Base-by-base conservation (phyloP, 345 rosid species). In the Murraya koenigii region DNA sequence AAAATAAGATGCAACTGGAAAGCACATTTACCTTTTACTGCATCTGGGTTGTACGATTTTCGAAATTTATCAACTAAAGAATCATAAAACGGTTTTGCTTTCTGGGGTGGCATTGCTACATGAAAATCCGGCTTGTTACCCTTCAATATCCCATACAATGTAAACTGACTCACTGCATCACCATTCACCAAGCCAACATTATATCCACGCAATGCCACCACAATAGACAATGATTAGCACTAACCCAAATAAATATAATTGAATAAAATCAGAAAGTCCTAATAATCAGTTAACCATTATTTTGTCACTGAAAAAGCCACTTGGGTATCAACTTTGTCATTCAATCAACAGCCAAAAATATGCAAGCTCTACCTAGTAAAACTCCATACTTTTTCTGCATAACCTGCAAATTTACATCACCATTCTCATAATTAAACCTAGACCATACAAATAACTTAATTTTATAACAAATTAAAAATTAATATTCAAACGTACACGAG, bases 111-210 rank as follows among this genome's bases (percentile, higher is more conserved):
- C 98, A 95, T 93, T 0, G 98, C 99, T 30, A 92, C 90, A 63
- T 95, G 98, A 86, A 93, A 95, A 87, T 95, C 98, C 0, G 94
- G 98, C 89, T 93, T 95, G 92, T 95, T 95, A 72, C 99, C 99
- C 92, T 95, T 93, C 90, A 95, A 76, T 81, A 93, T 22, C 71
- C 97, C 98, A 82, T 90, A 95, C 80, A 95, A 80, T 62, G 97
- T 93, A 81, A 95, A 95, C 77, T 93, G 97, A 83, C 99, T 95
- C 70, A 92, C 98, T 95, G 91, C 61, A 82, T 38, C 73, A 78
- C 59, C 71, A 72, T 82, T 38, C 73, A 80, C 62, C 71, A 72
- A 39, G 60, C 63, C 33, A 76, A 69, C 25, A 77, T 77, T 49
- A 75, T 52, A 84, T 47, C 33, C 30, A 25, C 35, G 30, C 33